Base-by-base conservation (phyloP, 1,139 yeast species). In the Blastobotrys elegans region DNA sequence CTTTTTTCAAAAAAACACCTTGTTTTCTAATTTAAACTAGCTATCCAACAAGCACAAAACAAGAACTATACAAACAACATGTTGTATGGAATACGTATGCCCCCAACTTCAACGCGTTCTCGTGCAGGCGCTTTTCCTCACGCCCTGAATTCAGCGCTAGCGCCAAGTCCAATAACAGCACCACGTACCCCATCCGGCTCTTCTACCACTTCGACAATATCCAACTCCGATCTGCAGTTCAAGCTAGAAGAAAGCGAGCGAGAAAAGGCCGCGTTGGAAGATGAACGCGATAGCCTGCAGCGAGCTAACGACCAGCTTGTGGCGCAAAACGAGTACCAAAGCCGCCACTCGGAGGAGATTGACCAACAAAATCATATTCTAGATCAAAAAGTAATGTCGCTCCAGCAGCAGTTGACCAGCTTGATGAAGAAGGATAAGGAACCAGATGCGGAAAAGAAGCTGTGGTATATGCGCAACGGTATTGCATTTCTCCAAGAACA, bases 401-500 rank as follows among this genome's bases (percentile, higher is more conserved):
- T 34, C 7, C 24, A 34, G 26, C 24, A 18, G 2, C 24, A 34
- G 14, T 2, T 34, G 6, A 14, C 22, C 10, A 18, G 14, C 7
- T 34, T 17, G 4, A 4, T 37, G 27, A 8, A 14, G n/a, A 6
- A 16, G 27, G 33, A 38, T 24, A 10, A 27, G 17, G 34, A 27
- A n/a, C 24, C 21, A 8, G 34, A 39, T 14, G 7, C 7, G 14
- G 10, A 39, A 13, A 29, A 27, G 17, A 27, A 14, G 37, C 21
- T 40, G 29, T 11, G n/a, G 13, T 40, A 40, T 20, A 29, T 41
- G 14, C 20, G n/a, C 11, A 30, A 35, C 21, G 41, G 41, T 1
- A 18, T 43, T 21, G 30, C 41, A 7, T 43, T 43, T 18, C 17
- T 43, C n/a, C 35, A 43, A 16, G 41, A 43, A 29, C 46, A 37